Conservation (phyloP, 225 moss, liverwort and hornwort species). For the Pseudoscleropodium purum region DNA sequence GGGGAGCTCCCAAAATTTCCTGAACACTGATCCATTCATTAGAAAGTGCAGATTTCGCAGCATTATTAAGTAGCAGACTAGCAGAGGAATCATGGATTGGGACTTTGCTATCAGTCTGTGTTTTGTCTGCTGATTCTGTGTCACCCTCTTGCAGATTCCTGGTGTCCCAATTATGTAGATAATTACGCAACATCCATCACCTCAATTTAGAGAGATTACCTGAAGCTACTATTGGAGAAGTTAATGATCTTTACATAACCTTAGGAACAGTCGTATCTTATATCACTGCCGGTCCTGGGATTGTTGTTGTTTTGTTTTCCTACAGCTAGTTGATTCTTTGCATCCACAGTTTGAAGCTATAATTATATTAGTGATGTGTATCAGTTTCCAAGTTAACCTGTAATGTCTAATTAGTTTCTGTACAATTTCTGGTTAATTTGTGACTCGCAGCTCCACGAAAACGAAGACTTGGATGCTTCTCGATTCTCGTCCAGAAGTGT, state of each 20-base stretch:
- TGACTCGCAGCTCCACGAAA: neutral
- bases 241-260: neutral
- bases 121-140: neutral
- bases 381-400: neutral
- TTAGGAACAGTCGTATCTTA: neutral
- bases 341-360: neutral
- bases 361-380: neutral
- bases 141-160: constrained; percentile 36
- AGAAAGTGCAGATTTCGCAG: neutral
- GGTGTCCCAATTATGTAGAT: constrained; percentile 63
- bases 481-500: neutral
- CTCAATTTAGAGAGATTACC: constrained; percentile 72
- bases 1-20: neutral
- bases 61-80: neutral
- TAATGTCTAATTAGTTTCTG: neutral
- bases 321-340: neutral
- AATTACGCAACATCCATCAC: constrained; percentile 59
- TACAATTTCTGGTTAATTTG: neutral
- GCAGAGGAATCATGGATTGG: neutral
- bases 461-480: neutral
- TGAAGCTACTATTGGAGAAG: constrained; percentile 71
- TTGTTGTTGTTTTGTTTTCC: neutral
- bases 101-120: neutral
- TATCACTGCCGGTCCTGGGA: neutral
- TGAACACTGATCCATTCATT: neutral